Percentiles rank a stretch among this genome's conserved stretches.
Evolutionary conservation across 1,139 yeast genomes (phyloP).

Genomic region (Pichia sp.): DNA sequence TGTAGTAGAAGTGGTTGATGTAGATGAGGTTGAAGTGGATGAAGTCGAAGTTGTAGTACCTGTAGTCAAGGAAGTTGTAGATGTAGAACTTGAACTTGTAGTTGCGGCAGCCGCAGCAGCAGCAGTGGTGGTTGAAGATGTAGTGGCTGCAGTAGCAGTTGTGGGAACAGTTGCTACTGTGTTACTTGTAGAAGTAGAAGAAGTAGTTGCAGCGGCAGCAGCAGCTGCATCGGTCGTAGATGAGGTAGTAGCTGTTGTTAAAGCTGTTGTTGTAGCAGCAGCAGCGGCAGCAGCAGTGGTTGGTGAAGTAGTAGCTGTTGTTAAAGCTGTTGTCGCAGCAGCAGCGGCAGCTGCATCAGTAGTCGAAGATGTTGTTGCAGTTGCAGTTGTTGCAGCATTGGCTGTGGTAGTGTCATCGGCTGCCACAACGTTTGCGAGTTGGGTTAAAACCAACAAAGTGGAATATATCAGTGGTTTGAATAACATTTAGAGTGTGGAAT

Average conservation of each 20-base stretch:
- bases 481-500: slow-evolving; percentile 2
- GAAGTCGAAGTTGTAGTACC: neutral
- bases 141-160: neutral
- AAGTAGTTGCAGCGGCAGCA: slow-evolving; percentile 3
- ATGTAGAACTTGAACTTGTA: neutral
- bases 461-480: slow-evolving; percentile 5
- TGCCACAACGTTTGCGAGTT: slow-evolving; percentile 1
- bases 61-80: neutral
- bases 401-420: neutral
- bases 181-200: slow-evolving; percentile 1
- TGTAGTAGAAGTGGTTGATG: neutral
- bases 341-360: neutral
- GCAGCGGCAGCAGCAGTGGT: slow-evolving; percentile 4
- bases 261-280: neutral
- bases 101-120: neutral
- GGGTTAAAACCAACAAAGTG: neutral
- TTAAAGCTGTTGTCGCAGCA: neutral
- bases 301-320: neutral
- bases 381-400: neutral
- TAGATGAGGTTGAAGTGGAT: neutral
- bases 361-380: neutral
- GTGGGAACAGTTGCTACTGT: neutral
- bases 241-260: slow-evolving; percentile 2
- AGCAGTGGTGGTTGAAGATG: neutral
- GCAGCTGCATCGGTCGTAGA: slow-evolving; percentile 5